Evolutionary conservation across 2,329 filamentous ascomycete species (phyloP), one percentile per base, ranked within the genome.

Genomic region (Lecanicillium sp.): DNA sequence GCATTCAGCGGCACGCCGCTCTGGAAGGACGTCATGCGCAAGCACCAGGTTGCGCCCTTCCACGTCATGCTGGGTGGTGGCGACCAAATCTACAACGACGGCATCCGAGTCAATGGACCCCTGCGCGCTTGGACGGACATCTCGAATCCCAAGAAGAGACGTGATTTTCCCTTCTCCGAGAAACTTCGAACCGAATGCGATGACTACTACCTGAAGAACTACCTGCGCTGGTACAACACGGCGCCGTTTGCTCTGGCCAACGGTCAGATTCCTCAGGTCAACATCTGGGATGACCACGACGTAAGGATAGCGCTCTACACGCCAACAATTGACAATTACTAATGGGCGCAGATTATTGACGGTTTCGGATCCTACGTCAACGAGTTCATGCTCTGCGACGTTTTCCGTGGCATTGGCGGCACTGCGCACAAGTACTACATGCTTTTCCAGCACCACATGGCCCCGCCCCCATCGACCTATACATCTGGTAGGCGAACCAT

Each of bases 351-450:
- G 69, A 90, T 90, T 55, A 93, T 91, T 56, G 86, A 90, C 65
- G 93, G 93, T 0, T 98, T 88, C 62, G 93, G 93, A 4, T 95
- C 90, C 1, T 98, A 98, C 65, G 83, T 90, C 21, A 83, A 96
- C 59, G 82, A 90, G 30, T 97, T 97, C 62, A 97, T 97, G 90
- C 81, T 79, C 58, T 93, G 89, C 44, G 78, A 88, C 39, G 89
- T 98, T 5, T 97, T 98, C 66, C 85, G 86, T 37, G 93, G 93
- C 17, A 81, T 98, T 49, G 93, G 93, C 5, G 89, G 87, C 26
- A 83, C 90, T 47, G 93, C 93, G 1, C 94, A 93, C 74, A 98
- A 98, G 67, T 97, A 97, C 67, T 98, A 98, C 64, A 80, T 97
- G 78, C 78, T 98, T 9, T 98, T 98, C 67, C 93, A 98, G 68